Percentiles rank a stretch among this genome's conserved stretches.
Conservation (phyloP, 2,329 filamentous ascomycete genomes). For the Hymenoscyphus albidus region DNA sequence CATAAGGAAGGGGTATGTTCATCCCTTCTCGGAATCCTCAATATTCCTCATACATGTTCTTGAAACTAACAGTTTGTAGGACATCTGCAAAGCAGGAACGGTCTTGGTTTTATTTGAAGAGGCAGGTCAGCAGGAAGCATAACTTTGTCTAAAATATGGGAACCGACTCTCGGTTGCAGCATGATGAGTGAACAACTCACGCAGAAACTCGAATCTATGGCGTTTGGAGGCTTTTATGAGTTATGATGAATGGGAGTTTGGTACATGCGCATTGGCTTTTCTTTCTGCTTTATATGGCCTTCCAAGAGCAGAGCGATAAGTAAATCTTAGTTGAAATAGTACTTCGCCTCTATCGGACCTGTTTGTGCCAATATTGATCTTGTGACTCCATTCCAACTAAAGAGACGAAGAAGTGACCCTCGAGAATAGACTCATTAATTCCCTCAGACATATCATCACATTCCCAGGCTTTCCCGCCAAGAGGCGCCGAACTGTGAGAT, state of each 20-base stretch:
- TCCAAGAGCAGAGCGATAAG: too few species aligned
- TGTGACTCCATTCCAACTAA: too few species aligned
- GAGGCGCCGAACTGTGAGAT: too few species aligned
- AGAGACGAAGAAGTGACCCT: too few species aligned
- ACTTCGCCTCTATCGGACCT: too few species aligned
- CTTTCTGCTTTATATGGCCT: too few species aligned
- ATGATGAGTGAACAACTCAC: neutral
- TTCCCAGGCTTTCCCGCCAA: too few species aligned
- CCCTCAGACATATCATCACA: too few species aligned
- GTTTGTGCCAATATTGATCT: too few species aligned
- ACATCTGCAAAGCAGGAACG: constrained; percentile 75
- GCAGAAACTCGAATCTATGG: neutral
- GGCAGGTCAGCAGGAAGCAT: constrained; percentile 3
- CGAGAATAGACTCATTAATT: too few species aligned
- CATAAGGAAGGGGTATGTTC: constrained; percentile 68
- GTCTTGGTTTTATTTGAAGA: constrained; percentile 70
- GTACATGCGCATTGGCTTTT: neutral
- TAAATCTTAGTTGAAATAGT: too few species aligned
- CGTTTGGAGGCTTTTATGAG: neutral
- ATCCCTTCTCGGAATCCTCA: neutral
- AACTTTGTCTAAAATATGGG: neutral
- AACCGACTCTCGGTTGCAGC: neutral
- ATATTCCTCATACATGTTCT: constrained; percentile 11
- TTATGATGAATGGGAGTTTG: neutral
- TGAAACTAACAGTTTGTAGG: constrained; percentile 42